Conservation (phyloP, 495 filamentous ascomycete genomes). For the Tuber microsphaerosporum region DNA sequence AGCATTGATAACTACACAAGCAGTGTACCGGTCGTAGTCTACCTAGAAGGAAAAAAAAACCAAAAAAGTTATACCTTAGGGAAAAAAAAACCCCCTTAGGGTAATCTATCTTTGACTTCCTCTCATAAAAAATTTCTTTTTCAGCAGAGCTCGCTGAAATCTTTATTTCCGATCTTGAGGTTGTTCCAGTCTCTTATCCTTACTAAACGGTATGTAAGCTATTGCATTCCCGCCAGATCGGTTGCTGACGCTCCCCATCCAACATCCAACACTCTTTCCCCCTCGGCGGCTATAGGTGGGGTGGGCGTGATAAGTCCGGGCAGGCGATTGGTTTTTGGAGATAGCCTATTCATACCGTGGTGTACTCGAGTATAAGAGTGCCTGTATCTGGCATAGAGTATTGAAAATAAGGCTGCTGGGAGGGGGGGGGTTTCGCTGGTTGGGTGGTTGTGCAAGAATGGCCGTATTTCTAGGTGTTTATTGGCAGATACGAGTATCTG, state of each 20-base stretch:
- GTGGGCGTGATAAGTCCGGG: not conserved
- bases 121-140: not conserved
- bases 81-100: not conserved
- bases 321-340: not conserved
- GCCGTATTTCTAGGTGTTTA: too few species aligned
- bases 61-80: not conserved
- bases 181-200: not conserved
- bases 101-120: not conserved
- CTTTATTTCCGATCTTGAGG: not conserved
- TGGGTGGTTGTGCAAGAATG: too few species aligned
- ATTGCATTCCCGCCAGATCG: not conserved
- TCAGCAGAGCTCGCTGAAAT: not conserved
- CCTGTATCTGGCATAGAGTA: too few species aligned
- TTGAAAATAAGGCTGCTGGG: too few species aligned
- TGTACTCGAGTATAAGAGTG: not conserved
- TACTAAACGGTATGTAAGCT: not conserved
- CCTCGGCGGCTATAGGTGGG: not conserved
- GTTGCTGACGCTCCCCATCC: not conserved
- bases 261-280: too few species aligned
- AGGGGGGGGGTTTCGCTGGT: too few species aligned
- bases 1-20: not conserved
- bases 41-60: not conserved
- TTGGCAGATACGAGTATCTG: too few species aligned
- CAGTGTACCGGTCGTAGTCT: not conserved
- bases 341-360: not conserved